Conservation (phyloP, 176 grass and related monocot genomes). For the Aegilops bicornis region DNA sequence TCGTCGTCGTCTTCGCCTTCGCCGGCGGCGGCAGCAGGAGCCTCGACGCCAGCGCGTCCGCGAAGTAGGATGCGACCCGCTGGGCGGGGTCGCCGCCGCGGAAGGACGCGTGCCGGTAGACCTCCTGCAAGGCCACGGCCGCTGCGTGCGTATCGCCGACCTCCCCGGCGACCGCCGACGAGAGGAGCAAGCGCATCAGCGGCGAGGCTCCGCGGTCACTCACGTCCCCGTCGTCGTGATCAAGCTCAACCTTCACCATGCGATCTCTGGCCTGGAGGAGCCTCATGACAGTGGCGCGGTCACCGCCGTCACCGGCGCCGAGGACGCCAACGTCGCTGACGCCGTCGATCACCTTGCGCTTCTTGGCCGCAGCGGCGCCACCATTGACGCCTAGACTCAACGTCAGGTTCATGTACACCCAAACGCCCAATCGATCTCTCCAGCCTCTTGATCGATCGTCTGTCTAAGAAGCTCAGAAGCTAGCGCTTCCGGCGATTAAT, state of each 20-base stretch:
- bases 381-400: conserved; percentile 47
- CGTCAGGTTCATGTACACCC: conserved; percentile 44
- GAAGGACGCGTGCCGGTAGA: conserved; percentile 49
- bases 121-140: conserved; percentile 46
- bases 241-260: conserved; percentile 17
- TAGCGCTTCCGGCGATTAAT: neutral
- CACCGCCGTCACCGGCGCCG: neutral
- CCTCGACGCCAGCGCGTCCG: conserved; percentile 52
- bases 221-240: neutral
- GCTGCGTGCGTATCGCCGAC: conserved; percentile 29
- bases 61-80: conserved; percentile 65
- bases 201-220: neutral
- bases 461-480: neutral
- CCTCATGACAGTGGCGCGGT: conserved; percentile 24
- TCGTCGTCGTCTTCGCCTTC: neutral
- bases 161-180: conserved; percentile 39
- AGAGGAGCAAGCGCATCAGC: conserved; percentile 55
- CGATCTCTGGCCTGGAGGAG: conserved; percentile 49
- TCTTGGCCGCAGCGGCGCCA: conserved; percentile 23
- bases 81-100: conserved; percentile 49
- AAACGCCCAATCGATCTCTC: neutral
- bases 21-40: conserved; percentile 12
- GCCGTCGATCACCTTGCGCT: conserved; percentile 26
- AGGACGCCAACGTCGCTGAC: neutral
- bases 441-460: neutral